Evolutionary conservation across 352 stramenopile genomes (phyloP).

Genomic region (Phytophthora idaei): DNA sequence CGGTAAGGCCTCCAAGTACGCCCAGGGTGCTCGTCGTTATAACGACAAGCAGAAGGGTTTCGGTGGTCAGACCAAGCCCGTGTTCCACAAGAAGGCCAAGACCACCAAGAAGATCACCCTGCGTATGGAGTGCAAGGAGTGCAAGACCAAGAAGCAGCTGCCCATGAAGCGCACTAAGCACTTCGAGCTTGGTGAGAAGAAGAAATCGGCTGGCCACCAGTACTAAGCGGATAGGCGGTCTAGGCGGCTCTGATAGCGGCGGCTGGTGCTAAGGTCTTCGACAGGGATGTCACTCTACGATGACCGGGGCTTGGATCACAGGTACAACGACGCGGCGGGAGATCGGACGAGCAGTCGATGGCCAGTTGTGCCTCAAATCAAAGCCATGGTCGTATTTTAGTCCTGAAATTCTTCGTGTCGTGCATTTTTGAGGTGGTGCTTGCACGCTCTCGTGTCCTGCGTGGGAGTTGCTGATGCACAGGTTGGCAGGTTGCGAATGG

Average conservation of each 20-base stretch:
- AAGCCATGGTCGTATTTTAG: constrained; percentile 68
- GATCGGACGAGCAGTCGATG: constrained; percentile 12
- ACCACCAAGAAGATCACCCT: constrained; percentile 98
- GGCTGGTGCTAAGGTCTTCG: constrained; percentile 17
- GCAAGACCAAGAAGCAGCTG: constrained; percentile 99
- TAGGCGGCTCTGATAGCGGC: not conserved
- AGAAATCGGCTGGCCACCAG: constrained; percentile 96
- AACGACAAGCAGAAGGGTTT: constrained; percentile 99
- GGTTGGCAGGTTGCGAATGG: not conserved
- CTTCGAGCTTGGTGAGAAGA: constrained; percentile 99
- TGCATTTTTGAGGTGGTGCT: not conserved
- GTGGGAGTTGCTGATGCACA: not conserved
- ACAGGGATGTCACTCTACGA: constrained; percentile 32
- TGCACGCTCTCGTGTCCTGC: not conserved
- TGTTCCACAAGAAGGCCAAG: constrained; percentile 99
- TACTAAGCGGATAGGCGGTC: constrained; percentile 87
- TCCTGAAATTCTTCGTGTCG: constrained; percentile 31
- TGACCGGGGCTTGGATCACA: constrained; percentile 17
- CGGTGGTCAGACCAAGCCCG: constrained; percentile 99
- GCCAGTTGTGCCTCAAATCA: constrained; percentile 40
- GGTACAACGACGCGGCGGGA: constrained; percentile 7
- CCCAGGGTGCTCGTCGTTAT: constrained; percentile 98
- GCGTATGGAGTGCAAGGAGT: constrained; percentile 99
- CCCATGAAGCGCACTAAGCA: constrained; percentile 99
- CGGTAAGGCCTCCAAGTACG: constrained; percentile 99